Conservation (phyloP, 2,329 filamentous ascomycete species). For the Aspergillus niger region DNA sequence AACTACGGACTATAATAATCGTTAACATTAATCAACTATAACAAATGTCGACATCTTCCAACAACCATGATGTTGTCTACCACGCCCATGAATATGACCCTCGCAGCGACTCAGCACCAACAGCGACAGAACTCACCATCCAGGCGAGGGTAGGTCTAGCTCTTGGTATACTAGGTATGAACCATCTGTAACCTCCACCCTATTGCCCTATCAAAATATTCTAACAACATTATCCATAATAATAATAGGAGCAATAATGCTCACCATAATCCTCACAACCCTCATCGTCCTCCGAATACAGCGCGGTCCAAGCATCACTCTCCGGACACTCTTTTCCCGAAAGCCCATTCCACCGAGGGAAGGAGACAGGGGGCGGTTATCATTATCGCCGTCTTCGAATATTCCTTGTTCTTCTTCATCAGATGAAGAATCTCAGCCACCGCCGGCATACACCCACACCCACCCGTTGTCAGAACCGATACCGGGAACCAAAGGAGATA, state of each 20-base stretch:
- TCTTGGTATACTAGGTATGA: background rate
- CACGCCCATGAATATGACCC: too few relatives aligned
- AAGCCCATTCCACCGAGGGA: background rate
- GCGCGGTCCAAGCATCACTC: conserved; percentile 3
- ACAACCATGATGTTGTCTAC: background rate
- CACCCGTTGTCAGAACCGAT: too few relatives aligned
- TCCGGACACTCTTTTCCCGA: background rate
- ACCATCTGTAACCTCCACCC: background rate
- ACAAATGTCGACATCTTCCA: background rate
- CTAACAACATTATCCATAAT: background rate
- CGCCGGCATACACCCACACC: too few relatives aligned
- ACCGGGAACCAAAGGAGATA: too few relatives aligned
- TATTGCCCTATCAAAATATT: too few relatives aligned
- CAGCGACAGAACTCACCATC: background rate
- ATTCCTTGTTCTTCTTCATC: too few relatives aligned
- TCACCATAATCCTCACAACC: background rate
- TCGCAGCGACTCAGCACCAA: too few relatives aligned
- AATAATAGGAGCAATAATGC: background rate
- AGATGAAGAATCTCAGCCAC: too few relatives aligned
- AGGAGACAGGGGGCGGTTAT: too few relatives aligned
- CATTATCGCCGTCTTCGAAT: too few relatives aligned
- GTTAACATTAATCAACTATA: too few relatives aligned
- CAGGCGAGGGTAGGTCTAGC: background rate
- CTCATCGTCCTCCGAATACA: conserved; percentile 6
- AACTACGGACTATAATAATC: too few relatives aligned